Base-by-base conservation (phyloP, 139 green algal genomes). In the Edaphochlamys debaryana region DNA sequence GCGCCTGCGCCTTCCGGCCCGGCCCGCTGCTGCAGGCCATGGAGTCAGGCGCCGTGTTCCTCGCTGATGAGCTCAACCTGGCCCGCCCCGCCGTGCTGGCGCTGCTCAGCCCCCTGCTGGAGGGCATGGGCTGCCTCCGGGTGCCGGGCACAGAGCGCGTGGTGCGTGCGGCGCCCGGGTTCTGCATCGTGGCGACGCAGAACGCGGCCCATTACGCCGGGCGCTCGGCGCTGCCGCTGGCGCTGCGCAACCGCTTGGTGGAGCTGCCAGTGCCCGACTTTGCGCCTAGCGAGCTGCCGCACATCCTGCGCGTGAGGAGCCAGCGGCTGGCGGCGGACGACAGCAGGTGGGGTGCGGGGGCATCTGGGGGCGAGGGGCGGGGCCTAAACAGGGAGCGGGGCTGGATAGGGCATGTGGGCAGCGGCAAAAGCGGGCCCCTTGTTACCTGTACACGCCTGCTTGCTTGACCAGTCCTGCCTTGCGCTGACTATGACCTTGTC, bases 21-120 rank as follows among this genome's bases (percentile, higher is more conserved):
- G 82, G 87, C 4, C 70, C 79, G 22, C 64, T 91, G 30, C 42
- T 91, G 67, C 37, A 84, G 27, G 85, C 82, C 15, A 69, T 88
- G 42, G n/a, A 64, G 52, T 6, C n/a, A 0, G 86, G 86, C 56
- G n/a, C 79, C 45, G 88, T 81, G 86, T 77, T 90, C 45, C 67
- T 90, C 68, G 62, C 82, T 8, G 86, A 90, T 50, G 86, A 90
- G 81, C 67, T 90, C 36, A 90, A 90, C 69, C 86, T 90, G 29
- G 86, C 86, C 6, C 72, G 67, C 52, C 60, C 79, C 13, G 67
- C 40, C 37, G 81, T 90, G 17, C 38, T 84, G 66, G 48, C 54
- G 56, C 76, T 76, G 58, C n/a, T 90, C 56, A 56, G 56, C 36
- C 86, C 86, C 5, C 73, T 90, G 78, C 64, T 90, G 69, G 86